These are phyloP conservation scores for Candida gorgasii DNA, from an alignment of 805 yeast genomes.

Conservation along the genomic window DNA sequence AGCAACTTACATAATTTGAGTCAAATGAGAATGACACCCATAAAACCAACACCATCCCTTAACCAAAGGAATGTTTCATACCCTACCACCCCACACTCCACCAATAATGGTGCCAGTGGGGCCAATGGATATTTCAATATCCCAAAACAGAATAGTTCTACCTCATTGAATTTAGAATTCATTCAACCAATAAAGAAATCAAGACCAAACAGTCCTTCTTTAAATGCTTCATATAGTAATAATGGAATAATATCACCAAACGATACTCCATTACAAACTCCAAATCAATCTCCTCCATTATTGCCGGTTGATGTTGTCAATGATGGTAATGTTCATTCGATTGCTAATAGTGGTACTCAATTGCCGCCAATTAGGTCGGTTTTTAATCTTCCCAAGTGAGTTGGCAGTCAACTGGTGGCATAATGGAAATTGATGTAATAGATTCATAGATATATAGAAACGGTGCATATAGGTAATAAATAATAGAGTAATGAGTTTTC, in stretches of 20 bases:
- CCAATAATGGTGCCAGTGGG: constrained; percentile 11
- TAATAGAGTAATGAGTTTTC: too few species aligned
- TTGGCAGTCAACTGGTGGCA: too few species aligned
- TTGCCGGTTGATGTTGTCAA: constrained; percentile 21
- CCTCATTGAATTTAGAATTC: constrained; percentile 39
- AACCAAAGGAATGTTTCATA: constrained; percentile 14
- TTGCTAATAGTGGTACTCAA: constrained; percentile 41
- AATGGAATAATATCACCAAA: constrained; percentile 32
- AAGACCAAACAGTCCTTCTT: constrained; percentile 48
- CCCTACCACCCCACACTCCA: constrained; percentile 24
- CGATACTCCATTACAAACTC: constrained; percentile 53
- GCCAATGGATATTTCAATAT: constrained; percentile 10
- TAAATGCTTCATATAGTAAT: background rate
- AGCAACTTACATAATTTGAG: constrained; percentile 19
- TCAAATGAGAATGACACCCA: constrained; percentile 46
- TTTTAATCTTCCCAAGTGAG: constrained; percentile 27
- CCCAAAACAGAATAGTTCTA: constrained; percentile 31
- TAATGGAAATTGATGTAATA: too few species aligned
- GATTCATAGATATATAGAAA: too few species aligned
- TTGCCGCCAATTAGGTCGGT: constrained; percentile 45
- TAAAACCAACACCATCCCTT: constrained; percentile 22
- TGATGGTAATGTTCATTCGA: constrained; percentile 19
- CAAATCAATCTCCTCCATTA: constrained; percentile 50
- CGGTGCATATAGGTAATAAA: too few species aligned
- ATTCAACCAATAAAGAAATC: constrained; percentile 39